Evolutionary conservation across 1,284 basidiomycete species (phyloP), one percentile per base, ranked within the genome.

Genomic region (Trametes hirsuta): DNA sequence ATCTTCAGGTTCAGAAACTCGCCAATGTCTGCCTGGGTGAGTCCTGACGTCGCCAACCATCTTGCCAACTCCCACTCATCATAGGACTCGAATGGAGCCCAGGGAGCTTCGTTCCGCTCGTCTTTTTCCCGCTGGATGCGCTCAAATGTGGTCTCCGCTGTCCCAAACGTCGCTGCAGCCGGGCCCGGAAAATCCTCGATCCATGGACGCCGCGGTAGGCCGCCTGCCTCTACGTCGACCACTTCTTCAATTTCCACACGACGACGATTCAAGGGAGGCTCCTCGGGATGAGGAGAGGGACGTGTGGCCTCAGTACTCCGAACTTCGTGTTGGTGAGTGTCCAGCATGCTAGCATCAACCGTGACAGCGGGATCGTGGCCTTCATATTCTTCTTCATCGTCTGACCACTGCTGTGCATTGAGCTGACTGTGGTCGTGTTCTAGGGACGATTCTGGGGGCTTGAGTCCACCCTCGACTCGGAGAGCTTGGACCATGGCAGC

Each of bases 11-110:
- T 72, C 12, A 77, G 61, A 51, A 71, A 76, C 18, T 68, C 57
- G 14, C 77, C 69, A 6, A 73, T 71, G 18, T 69, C 56, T 5
- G 47, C 49, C 22, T 71, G 69, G 30, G 70, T 73, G 3, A 75
- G 55, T 0, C 72, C 69, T 1, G 60, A 60, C 1, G 55, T 68
- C 42, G 75, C 65, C 46, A 77, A 58, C 71, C 72, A 77, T 15
- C 63, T 53, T 3, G 71, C 73, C 0, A 77, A 66, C 37, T 70
- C 63, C 70, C 73, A 74, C 47, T 75, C 73, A 0, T 73, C 66
- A n/a, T 62, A 30, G 36, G 44, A 24, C 12, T 53, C 57, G 49
- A 73, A 74, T 25, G 74, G 72, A 0, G 58, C 55, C 64, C 66
- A 75, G 4, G 52, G 51, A 11, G 51, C 24, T 1, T 57, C 34